Evolutionary conservation across 257 asterid genomes (phyloP).

Genomic region (Salvia rosmarinus): DNA sequence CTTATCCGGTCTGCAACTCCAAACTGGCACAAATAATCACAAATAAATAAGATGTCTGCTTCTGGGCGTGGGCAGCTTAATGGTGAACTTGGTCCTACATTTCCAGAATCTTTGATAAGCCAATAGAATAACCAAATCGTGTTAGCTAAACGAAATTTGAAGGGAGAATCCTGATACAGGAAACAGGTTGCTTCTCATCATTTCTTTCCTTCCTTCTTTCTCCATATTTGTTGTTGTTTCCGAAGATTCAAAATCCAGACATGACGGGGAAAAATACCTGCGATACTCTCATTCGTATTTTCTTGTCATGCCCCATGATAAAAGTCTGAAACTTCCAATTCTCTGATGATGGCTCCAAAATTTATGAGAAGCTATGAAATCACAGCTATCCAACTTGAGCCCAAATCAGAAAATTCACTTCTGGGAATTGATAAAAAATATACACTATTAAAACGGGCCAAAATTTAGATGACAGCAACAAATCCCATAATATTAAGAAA

Average conservation of each 20-base stretch:
- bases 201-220: not conserved
- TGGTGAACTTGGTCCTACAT: not conserved
- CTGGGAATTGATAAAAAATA: not conserved
- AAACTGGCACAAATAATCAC: too few relatives aligned
- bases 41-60: too few relatives aligned
- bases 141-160: not conserved
- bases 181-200: not conserved
- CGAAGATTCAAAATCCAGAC: too few relatives aligned
- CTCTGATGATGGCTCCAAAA: not conserved
- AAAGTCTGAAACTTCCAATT: not conserved
- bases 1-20: too few relatives aligned
- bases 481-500: not conserved
- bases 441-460: not conserved
- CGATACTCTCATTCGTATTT: not conserved
- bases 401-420: not conserved
- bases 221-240: not conserved
- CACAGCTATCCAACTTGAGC: not conserved
- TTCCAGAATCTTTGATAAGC: not conserved
- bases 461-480: not conserved
- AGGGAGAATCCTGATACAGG: not conserved
- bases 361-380: not conserved
- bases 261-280: not conserved
- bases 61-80: too few relatives aligned
- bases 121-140: not conserved
- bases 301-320: not conserved